These are phyloP conservation scores for Pythium rishiriense DNA, from an alignment of 352 stramenopile genomes.

Conservation along the genomic window DNA sequence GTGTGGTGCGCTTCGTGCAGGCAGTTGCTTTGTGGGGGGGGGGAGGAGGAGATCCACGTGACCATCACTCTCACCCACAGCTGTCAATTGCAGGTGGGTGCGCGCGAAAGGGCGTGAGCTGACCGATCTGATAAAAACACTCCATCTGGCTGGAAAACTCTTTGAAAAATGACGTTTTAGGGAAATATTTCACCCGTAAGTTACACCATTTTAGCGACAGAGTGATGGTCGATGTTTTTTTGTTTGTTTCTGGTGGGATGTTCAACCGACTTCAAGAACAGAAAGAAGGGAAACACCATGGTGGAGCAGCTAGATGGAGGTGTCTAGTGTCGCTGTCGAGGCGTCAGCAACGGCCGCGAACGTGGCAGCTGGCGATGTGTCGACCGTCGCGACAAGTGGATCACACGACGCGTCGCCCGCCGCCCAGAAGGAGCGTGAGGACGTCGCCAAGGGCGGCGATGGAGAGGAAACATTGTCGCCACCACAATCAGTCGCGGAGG, in stretches of 20 bases:
- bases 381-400: too few relatives aligned
- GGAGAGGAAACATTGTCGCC: too few relatives aligned
- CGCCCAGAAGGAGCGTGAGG: too few relatives aligned
- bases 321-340: background rate
- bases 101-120: conserved; percentile 2
- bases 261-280: background rate
- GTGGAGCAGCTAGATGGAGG: background rate
- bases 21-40: conserved; percentile 2
- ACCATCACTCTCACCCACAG: conserved; percentile 3
- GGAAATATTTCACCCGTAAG: too few relatives aligned
- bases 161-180: too few relatives aligned
- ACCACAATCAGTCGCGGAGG: background rate
- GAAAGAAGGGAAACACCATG: background rate
- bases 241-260: background rate
- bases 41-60: background rate
- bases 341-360: background rate
- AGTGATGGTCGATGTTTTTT: background rate
- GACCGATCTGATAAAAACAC: background rate
- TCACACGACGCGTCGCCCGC: too few relatives aligned
- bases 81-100: background rate
- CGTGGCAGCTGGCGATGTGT: too few relatives aligned
- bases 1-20: background rate
- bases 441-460: too few relatives aligned
- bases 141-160: too few relatives aligned
- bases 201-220: background rate